phyloP scores from a whole-genome alignment of 129 eudicot species.

The Ambrosia trifida region DNA sequence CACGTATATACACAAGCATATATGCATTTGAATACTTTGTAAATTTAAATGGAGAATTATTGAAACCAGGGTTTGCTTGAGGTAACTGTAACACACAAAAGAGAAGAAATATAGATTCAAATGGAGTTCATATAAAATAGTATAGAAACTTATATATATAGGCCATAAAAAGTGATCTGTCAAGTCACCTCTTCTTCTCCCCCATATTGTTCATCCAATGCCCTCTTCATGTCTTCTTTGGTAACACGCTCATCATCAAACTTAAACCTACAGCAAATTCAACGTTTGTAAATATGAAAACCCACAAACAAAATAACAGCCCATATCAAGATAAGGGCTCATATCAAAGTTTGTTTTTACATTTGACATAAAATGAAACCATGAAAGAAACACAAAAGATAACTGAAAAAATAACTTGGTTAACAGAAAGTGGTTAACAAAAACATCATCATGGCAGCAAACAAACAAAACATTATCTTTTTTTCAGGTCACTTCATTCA shows the following conservation, averaged over 20 bases:
- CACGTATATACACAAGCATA: constrained; percentile 84
- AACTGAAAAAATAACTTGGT: not conserved
- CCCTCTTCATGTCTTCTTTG: constrained; percentile 82
- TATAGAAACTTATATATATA: constrained; percentile 1
- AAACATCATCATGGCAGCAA: constrained; percentile 15
- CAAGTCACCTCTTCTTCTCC: constrained; percentile 85
- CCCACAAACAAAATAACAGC: not conserved
- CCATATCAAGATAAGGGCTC: not conserved
- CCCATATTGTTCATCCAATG: constrained; percentile 90
- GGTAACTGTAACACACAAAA: constrained; percentile 51
- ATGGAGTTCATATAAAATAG: not conserved
- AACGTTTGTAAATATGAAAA: constrained; percentile 4
- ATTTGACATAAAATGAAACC: not conserved
- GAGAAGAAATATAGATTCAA: constrained; percentile 7
- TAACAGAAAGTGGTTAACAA: constrained; percentile 3
- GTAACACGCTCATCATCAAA: constrained; percentile 93
- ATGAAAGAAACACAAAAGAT: not conserved
- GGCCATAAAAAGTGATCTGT: constrained; percentile 6
- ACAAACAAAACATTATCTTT: constrained; percentile 6
- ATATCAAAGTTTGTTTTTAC: not conserved
- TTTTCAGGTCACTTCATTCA: constrained; percentile 1
- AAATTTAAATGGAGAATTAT: constrained; percentile 75
- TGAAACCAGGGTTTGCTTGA: constrained; percentile 76
- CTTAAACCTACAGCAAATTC: constrained; percentile 53
- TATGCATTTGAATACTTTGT: constrained; percentile 84